phyloP scores from a whole-genome alignment of 768 basidiomycete species.

The Leccinum obscurum region DNA sequence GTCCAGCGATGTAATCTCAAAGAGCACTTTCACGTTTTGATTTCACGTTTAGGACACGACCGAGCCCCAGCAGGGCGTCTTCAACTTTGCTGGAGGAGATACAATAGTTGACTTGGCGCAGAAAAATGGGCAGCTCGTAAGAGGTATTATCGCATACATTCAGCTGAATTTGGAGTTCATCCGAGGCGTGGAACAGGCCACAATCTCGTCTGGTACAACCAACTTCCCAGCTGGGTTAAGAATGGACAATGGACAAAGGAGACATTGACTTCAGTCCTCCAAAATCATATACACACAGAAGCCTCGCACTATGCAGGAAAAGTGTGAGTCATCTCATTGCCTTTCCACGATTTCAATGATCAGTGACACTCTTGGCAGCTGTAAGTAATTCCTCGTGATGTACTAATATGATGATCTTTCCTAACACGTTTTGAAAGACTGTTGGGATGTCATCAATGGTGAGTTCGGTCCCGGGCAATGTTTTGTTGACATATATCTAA shows the following conservation, averaged over 20 bases:
- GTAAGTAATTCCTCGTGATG: conserved; percentile 9
- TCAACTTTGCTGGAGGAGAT: conserved; percentile 24
- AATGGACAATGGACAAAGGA: conserved; percentile 15
- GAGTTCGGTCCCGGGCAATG: background rate
- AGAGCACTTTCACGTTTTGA: background rate
- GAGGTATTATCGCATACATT: conserved; percentile 9
- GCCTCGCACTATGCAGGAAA: conserved; percentile 15
- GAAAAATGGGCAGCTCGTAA: conserved; percentile 19
- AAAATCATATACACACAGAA: conserved; percentile 19
- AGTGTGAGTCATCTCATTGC: conserved; percentile 6
- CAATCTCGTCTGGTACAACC: conserved; percentile 19
- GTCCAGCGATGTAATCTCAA: background rate
- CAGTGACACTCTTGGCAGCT: conserved; percentile 1
- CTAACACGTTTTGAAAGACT: conserved; percentile 10
- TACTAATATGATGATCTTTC: background rate
- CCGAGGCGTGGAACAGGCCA: conserved; percentile 10
- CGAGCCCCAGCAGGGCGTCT: conserved; percentile 26
- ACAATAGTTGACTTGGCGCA: conserved; percentile 19
- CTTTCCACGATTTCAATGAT: background rate
- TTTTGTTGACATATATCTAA: background rate
- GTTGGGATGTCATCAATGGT: conserved; percentile 27
- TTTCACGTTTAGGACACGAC: conserved; percentile 11
- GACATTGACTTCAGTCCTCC: conserved; percentile 17
- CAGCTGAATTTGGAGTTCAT: background rate
- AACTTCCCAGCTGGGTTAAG: conserved; percentile 19